These are phyloP conservation scores for Mycena chlorophos DNA, from an alignment of 768 basidiomycete species.

Conservation along the genomic window DNA sequence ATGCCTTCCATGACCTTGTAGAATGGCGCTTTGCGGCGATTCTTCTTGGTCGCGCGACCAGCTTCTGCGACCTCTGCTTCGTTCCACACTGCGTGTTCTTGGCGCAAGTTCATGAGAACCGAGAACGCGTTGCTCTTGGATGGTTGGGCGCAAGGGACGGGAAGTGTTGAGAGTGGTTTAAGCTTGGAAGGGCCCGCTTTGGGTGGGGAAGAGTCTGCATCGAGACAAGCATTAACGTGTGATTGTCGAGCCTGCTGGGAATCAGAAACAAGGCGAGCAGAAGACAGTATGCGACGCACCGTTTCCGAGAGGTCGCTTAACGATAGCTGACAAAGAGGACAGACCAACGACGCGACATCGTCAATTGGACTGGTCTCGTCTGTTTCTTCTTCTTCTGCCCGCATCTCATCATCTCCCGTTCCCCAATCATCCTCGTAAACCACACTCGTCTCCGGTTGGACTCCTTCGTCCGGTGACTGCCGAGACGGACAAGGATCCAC, in stretches of 20 bases:
- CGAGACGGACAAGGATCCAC: conserved; percentile 7
- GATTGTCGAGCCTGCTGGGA: conserved; percentile 44
- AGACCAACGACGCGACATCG: conserved; percentile 24
- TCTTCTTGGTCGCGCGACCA: conserved; percentile 46
- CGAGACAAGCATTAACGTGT: conserved; percentile 64
- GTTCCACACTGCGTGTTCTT: conserved; percentile 83
- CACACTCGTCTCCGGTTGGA: conserved; percentile 26
- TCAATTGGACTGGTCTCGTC: conserved; percentile 22
- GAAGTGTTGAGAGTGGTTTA: conserved; percentile 28
- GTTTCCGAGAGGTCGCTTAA: conserved; percentile 16
- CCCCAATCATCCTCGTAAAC: conserved; percentile 59
- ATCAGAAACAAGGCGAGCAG: not conserved
- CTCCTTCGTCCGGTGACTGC: not conserved
- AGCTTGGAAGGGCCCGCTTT: conserved; percentile 18
- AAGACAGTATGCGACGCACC: conserved; percentile 12
- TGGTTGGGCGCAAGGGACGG: conserved; percentile 24
- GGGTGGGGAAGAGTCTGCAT: conserved; percentile 18
- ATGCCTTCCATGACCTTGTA: conserved; percentile 96
- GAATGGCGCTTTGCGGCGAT: conserved; percentile 82
- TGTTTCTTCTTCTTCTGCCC: conserved; percentile 29
- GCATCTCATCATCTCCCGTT: conserved; percentile 70
- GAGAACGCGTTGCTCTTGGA: conserved; percentile 57
- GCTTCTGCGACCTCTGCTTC: conserved; percentile 63
- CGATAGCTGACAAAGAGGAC: conserved; percentile 32
- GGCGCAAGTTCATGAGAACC: conserved; percentile 84